Percentiles rank a stretch among this genome's conserved stretches.
phyloP scores from a whole-genome alignment of 345 rosid genomes.

The Isatis tinctoria region DNA sequence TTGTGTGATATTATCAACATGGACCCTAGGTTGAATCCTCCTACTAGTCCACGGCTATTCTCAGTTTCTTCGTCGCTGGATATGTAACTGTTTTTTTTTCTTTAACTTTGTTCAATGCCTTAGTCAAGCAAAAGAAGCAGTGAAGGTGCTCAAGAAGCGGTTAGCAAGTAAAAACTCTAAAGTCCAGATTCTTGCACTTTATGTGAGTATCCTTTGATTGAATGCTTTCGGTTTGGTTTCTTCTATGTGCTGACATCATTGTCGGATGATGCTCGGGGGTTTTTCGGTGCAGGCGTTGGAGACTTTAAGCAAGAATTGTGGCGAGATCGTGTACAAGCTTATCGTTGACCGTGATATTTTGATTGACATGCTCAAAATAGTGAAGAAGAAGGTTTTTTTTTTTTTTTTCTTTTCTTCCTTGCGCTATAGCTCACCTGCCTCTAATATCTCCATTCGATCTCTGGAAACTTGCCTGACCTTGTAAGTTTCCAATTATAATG shows the following conservation, averaged over 20 bases:
- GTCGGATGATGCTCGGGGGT: background rate
- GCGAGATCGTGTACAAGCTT: constrained; percentile 72
- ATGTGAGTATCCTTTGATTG: constrained; percentile 48
- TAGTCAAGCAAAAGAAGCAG: constrained; percentile 88
- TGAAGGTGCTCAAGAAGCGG: constrained; percentile 83
- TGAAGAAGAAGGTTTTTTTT: constrained; percentile 80
- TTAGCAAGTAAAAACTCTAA: constrained; percentile 75
- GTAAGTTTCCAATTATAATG: constrained; percentile 3
- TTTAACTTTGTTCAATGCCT: constrained; percentile 12
- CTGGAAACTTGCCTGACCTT: background rate
- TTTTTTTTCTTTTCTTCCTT: background rate
- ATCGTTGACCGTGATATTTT: constrained; percentile 79
- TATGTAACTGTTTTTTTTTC: background rate
- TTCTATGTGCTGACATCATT: background rate
- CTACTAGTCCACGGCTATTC: background rate
- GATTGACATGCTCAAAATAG: constrained; percentile 91
- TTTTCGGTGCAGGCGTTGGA: constrained; percentile 65
- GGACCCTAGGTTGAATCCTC: constrained; percentile 62
- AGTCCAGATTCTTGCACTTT: constrained; percentile 79
- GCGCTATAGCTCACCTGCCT: background rate
- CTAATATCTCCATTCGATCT: too few relatives aligned
- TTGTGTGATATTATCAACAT: constrained; percentile 85
- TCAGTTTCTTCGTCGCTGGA: background rate
- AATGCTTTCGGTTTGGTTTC: constrained; percentile 1
- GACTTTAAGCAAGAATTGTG: constrained; percentile 91